These are phyloP conservation scores for Amanita inopinata DNA, from an alignment of 768 basidiomycete species.

Conservation along the genomic window DNA sequence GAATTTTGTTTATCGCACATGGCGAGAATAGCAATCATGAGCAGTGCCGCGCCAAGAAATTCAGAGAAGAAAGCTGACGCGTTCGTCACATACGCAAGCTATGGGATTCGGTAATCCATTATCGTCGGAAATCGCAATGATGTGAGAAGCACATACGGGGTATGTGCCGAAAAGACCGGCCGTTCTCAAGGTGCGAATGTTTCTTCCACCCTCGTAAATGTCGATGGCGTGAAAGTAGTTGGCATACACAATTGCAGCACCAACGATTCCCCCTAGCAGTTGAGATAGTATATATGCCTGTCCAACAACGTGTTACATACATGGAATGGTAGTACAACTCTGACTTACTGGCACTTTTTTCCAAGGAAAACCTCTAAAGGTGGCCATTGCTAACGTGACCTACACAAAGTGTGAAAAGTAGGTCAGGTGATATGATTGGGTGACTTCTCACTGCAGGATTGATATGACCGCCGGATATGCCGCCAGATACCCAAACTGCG, in stretches of 20 bases:
- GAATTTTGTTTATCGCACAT: conserved; percentile 43
- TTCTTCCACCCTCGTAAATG: conserved; percentile 47
- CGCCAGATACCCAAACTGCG: conserved; percentile 59
- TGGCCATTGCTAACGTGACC: conserved; percentile 63
- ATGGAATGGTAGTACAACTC: no score
- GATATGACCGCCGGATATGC: conserved; percentile 67
- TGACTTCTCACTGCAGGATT: conserved; percentile 49
- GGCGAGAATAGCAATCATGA: conserved; percentile 48
- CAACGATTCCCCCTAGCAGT: conserved; percentile 52
- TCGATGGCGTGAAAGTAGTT: conserved; percentile 66
- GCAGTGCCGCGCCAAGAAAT: conserved; percentile 50
- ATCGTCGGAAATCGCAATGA: background rate
- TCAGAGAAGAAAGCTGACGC: conserved; percentile 36
- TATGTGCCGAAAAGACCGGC: conserved; percentile 52
- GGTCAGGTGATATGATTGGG: conserved; percentile 2
- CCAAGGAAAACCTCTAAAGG: conserved; percentile 70
- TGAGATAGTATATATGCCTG: conserved; percentile 51
- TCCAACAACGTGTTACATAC: no score
- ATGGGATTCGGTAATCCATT: no score
- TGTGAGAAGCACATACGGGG: conserved; percentile 32
- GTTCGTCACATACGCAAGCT: conserved; percentile 30
- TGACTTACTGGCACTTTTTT: conserved; percentile 60
- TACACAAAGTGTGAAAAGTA: conserved; percentile 14
- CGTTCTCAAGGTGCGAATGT: conserved; percentile 45
- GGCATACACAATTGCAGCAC: conserved; percentile 51